These are phyloP conservation scores for Clavulina sp. DNA, from an alignment of 768 basidiomycete genomes.

Conservation along the genomic window DNA sequence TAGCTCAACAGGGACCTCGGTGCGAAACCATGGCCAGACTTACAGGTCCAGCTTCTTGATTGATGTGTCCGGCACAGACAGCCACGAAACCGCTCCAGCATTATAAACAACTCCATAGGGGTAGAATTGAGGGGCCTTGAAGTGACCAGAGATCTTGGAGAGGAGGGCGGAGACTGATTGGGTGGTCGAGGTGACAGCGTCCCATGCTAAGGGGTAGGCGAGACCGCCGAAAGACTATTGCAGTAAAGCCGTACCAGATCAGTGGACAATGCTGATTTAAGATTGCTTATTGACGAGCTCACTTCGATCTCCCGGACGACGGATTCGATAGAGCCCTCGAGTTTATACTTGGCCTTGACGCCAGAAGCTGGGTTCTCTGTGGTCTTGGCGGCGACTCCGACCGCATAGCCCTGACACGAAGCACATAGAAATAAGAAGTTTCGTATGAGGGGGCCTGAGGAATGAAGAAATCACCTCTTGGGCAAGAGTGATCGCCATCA, in stretches of 20 bases:
- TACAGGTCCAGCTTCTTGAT: not conserved
- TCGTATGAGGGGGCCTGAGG: not conserved
- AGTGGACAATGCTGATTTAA: not conserved
- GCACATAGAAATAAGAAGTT: not conserved
- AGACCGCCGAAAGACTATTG: not conserved
- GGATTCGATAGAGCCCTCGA: not conserved
- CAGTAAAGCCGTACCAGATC: not conserved
- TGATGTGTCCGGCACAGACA: not conserved
- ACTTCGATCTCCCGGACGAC: slow-evolving; percentile 1
- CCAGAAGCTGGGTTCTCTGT: not conserved
- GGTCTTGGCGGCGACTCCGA: not conserved
- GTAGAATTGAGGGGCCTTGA: not conserved
- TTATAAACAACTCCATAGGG: not conserved
- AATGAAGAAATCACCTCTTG: not conserved
- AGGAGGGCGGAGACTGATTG: not conserved
- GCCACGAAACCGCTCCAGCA: not conserved
- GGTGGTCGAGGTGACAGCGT: not conserved
- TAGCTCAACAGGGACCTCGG: too few relatives aligned
- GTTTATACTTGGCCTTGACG: not conserved
- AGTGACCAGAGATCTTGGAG: not conserved
- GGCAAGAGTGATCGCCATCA: not conserved
- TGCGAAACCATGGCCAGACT: too few relatives aligned
- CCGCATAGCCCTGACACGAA: not conserved
- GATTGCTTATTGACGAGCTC: too few relatives aligned
- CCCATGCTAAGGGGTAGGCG: not conserved